phyloP scores from a whole-genome alignment of 495 filamentous ascomycete genomes.

The Halenospora varia region DNA sequence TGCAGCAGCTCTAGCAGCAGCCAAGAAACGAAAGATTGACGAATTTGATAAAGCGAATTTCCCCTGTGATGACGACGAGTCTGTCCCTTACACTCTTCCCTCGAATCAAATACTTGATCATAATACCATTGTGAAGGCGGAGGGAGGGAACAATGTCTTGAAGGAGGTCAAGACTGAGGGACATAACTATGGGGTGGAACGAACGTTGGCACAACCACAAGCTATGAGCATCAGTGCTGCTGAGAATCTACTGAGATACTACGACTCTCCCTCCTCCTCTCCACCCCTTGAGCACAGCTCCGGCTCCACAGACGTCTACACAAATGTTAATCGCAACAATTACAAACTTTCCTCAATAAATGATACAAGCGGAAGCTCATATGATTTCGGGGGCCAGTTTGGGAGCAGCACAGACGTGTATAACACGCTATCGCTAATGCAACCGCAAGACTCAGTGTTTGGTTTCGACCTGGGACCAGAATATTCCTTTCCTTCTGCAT shows the following conservation, averaged over 20 bases:
- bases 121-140: not conserved
- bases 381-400: too few relatives aligned
- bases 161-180: conserved; percentile 10
- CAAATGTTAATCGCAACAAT: too few relatives aligned
- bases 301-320: too few relatives aligned
- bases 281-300: too few relatives aligned
- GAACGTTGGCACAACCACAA: too few relatives aligned
- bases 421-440: too few relatives aligned
- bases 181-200: not conserved
- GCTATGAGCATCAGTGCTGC: conserved; percentile 13
- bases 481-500: too few relatives aligned
- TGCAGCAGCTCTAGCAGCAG: not conserved
- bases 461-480: too few relatives aligned
- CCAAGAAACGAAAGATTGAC: not conserved
- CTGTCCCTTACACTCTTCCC: not conserved
- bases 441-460: too few relatives aligned
- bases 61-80: not conserved
- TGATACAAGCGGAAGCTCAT: too few relatives aligned
- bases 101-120: not conserved
- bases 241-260: conserved; percentile 17
- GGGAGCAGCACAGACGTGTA: too few relatives aligned
- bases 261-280: conserved; percentile 8
- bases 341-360: too few relatives aligned
- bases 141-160: not conserved
- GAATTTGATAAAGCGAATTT: not conserved